These are phyloP conservation scores for Nicotiana noctiflora DNA, from an alignment of 257 asterid species.

Conservation along the genomic window DNA sequence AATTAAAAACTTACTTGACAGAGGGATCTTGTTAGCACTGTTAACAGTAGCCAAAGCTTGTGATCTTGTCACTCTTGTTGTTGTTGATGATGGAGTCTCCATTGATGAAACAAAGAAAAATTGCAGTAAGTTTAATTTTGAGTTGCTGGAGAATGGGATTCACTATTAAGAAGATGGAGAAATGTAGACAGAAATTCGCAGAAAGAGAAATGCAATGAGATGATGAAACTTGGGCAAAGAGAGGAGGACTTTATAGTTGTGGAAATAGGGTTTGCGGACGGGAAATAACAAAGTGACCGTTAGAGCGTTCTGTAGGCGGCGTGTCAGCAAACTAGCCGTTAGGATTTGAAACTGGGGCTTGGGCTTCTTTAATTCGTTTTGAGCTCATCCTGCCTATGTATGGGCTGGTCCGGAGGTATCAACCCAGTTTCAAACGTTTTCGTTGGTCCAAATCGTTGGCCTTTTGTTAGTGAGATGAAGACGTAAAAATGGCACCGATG, in stretches of 20 bases:
- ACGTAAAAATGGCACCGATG: too few species aligned
- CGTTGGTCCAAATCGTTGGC: background rate
- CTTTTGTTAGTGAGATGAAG: too few species aligned
- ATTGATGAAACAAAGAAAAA: constrained; percentile 23
- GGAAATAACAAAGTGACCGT: constrained; percentile 51
- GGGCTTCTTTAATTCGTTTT: background rate
- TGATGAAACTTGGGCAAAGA: constrained; percentile 11
- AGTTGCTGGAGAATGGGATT: background rate
- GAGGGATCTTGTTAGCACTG: constrained; percentile 16
- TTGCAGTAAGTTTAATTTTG: background rate
- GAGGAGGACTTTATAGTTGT: constrained; percentile 28
- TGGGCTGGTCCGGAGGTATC: background rate
- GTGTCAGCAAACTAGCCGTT: constrained; percentile 62
- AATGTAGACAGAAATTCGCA: too few species aligned
- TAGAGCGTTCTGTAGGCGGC: constrained; percentile 34
- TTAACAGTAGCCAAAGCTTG: constrained; percentile 42
- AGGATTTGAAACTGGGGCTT: constrained; percentile 29
- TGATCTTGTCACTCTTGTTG: constrained; percentile 76
- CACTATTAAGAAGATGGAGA: constrained; percentile 6
- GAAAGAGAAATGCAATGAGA: background rate
- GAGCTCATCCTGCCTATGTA: background rate
- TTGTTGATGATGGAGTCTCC: constrained; percentile 81
- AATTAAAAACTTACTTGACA: constrained; percentile 17
- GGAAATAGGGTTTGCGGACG: constrained; percentile 16
- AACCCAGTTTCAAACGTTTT: background rate